A percentile compares a stretch with the other conserved stretches of the same genome.
These are phyloP conservation scores for Colletotrichum tanaceti DNA, from an alignment of 2,329 filamentous ascomycete species.

Conservation along the genomic window DNA sequence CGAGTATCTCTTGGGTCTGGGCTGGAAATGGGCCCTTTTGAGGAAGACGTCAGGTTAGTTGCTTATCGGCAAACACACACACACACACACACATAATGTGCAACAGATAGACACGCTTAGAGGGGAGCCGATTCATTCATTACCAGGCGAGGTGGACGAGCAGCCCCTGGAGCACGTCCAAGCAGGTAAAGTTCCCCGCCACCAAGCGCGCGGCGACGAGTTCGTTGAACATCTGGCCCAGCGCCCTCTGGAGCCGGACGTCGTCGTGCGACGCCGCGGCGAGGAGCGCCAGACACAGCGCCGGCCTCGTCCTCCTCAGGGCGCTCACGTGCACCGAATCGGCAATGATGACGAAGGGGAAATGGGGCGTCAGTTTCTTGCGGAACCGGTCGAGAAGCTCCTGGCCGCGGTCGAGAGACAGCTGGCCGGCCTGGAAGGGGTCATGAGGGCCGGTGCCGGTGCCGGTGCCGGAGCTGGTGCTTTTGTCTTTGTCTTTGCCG, in stretches of 20 bases:
- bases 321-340: conserved; percentile 39
- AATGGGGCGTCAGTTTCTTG: conserved; percentile 45
- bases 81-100: too few relatives aligned
- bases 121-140: too few relatives aligned
- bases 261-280: conserved; percentile 44
- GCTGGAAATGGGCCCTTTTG: conserved; percentile 51
- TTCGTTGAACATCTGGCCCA: conserved; percentile 47
- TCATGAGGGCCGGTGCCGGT: conserved; percentile 2
- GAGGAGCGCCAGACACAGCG: conserved; percentile 47
- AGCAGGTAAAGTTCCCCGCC: conserved; percentile 44
- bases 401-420: conserved; percentile 44
- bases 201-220: conserved; percentile 44
- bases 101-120: too few relatives aligned
- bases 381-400: conserved; percentile 45
- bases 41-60: too few relatives aligned
- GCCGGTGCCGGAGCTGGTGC: too few relatives aligned
- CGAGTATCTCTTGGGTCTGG: conserved; percentile 45
- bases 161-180: conserved; percentile 49
- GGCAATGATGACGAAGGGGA: conserved; percentile 47
- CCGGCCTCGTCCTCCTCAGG: conserved; percentile 43
- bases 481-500: too few relatives aligned
- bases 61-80: too few relatives aligned
- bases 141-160: conserved; percentile 50
- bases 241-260: conserved; percentile 43
- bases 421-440: conserved; percentile 43